Percentiles rank a stretch among this genome's conserved stretches.
phyloP scores from a whole-genome alignment of 257 asterid species.

The Nicotiana benthamiana region DNA sequence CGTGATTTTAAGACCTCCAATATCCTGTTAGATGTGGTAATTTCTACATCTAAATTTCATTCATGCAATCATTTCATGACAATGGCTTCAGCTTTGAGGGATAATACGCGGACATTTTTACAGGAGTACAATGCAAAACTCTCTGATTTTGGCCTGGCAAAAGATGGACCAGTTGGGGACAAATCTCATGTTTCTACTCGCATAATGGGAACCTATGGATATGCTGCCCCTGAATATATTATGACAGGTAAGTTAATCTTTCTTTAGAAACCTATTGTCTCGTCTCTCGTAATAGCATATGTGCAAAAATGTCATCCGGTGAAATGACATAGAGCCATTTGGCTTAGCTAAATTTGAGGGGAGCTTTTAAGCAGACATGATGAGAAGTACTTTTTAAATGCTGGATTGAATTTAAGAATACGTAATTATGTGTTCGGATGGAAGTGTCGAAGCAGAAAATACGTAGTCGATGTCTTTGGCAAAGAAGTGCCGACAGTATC shows the following conservation, averaged over 20 bases:
- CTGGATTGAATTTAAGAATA: not conserved
- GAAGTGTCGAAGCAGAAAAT: not conserved
- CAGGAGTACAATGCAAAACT: constrained; percentile 79
- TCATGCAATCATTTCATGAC: not conserved
- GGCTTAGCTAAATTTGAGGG: not conserved
- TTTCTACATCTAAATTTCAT: not conserved
- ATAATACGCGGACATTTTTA: not conserved
- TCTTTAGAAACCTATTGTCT: not conserved
- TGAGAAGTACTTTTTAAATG: not conserved
- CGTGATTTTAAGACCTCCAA: constrained; percentile 91
- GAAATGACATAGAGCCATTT: not conserved
- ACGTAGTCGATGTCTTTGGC: not conserved
- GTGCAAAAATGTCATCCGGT: not conserved
- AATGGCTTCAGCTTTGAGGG: not conserved
- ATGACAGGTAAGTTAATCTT: constrained; percentile 43
- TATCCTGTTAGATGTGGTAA: constrained; percentile 65
- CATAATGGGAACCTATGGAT: constrained; percentile 78
- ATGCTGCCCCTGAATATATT: constrained; percentile 72
- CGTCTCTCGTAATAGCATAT: not conserved
- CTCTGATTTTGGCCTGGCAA: constrained; percentile 77
- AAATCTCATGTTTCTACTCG: constrained; percentile 85
- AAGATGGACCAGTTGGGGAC: constrained; percentile 85
- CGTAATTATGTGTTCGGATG: not conserved
- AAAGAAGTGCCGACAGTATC: not conserved
- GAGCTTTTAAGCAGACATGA: not conserved